Evolutionary conservation across 2,329 filamentous ascomycete genomes (phyloP).

Genomic region (Phaeosphaeria sp.): DNA sequence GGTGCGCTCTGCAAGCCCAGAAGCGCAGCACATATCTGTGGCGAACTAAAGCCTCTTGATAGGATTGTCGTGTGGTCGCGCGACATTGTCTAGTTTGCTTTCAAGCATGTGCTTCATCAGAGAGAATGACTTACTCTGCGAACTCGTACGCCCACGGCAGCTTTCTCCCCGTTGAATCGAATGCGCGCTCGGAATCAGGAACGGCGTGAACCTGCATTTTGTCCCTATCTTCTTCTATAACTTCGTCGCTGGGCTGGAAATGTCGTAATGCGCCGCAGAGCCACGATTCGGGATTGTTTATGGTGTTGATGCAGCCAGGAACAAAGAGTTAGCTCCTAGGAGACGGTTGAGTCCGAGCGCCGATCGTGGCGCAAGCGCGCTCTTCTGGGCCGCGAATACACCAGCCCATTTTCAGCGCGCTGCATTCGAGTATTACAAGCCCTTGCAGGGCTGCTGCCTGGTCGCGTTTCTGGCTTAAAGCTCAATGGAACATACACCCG

Average conservation of each 20-base stretch:
- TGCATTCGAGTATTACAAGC: constrained; percentile 14
- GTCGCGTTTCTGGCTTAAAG: constrained; percentile 16
- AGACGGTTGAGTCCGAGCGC: constrained; percentile 15
- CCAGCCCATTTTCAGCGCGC: constrained; percentile 24
- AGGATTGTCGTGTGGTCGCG: background rate
- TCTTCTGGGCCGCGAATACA: constrained; percentile 12
- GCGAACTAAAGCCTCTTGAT: background rate
- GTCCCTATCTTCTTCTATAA: constrained; percentile 4
- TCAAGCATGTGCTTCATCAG: background rate
- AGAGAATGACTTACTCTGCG: constrained; percentile 59
- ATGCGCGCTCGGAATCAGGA: constrained; percentile 66
- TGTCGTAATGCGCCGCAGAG: constrained; percentile 6
- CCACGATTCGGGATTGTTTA: constrained; percentile 32
- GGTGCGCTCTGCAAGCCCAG: background rate
- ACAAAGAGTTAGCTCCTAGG: constrained; percentile 17
- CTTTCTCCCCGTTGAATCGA: constrained; percentile 63
- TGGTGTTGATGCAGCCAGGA: constrained; percentile 30
- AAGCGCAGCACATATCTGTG: background rate
- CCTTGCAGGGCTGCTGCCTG: constrained; percentile 33
- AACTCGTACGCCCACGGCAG: constrained; percentile 70
- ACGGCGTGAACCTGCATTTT: constrained; percentile 71
- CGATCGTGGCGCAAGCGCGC: constrained; percentile 18
- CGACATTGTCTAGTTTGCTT: background rate
- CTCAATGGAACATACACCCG: constrained; percentile 42
- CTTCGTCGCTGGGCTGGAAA: constrained; percentile 7